Evolutionary conservation across 305 asterid genomes (phyloP).

Genomic region (Solanum hybrid): DNA sequence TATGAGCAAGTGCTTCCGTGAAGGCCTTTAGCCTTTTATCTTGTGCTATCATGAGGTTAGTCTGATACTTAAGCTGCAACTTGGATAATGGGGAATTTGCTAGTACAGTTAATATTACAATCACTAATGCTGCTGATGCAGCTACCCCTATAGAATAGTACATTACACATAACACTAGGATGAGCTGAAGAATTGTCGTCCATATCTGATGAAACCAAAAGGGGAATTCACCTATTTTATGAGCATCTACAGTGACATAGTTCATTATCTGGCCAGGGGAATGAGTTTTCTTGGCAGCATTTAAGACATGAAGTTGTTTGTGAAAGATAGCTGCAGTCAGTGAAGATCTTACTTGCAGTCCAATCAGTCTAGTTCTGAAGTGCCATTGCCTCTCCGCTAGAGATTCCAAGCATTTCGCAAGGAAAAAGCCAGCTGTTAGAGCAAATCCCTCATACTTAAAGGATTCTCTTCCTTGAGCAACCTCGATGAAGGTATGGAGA

Average conservation of each 20-base stretch:
- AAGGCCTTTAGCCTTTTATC: conserved; percentile 13
- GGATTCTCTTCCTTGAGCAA: conserved; percentile 1
- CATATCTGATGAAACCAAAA: conserved; percentile 16
- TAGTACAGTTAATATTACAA: neutral
- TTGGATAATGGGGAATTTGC: conserved; percentile 13
- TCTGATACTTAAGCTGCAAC: conserved; percentile 15
- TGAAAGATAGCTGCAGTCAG: conserved; percentile 7
- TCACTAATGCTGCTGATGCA: neutral
- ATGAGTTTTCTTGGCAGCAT: conserved; percentile 1
- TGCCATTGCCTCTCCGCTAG: no score
- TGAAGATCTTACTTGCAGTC: neutral
- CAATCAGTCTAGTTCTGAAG: neutral
- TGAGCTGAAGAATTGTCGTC: neutral
- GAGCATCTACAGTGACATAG: conserved; percentile 14
- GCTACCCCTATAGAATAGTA: no score
- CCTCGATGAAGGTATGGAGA: conserved; percentile 5
- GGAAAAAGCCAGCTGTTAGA: neutral
- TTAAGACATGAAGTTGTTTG: conserved; percentile 7
- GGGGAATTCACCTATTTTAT: conserved; percentile 10
- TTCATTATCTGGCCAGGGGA: conserved; percentile 18
- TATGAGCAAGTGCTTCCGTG: no score
- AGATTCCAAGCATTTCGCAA: no score
- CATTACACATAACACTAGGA: no score
- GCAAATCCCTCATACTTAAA: conserved; percentile 5
- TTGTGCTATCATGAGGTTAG: conserved; percentile 18